These are phyloP conservation scores for Angomonas deanei DNA, from an alignment of 208 protist species.

Conservation along the genomic window DNA sequence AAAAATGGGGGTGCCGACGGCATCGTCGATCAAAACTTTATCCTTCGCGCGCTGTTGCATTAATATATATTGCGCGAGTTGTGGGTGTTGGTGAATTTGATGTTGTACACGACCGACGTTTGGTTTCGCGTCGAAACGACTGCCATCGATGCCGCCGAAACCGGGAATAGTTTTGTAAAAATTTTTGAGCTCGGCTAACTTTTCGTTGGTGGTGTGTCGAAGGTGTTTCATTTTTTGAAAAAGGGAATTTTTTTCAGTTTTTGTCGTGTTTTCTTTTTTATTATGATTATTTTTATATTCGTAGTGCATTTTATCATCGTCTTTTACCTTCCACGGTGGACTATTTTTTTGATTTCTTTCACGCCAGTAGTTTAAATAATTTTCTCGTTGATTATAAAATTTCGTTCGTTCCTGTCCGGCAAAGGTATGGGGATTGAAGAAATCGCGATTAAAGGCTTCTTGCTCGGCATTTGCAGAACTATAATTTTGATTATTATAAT, in stretches of 20 bases:
- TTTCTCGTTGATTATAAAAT: slow-evolving; percentile 19
- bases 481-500: not conserved
- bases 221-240: slow-evolving; percentile 10
- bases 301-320: not conserved
- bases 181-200: slow-evolving; percentile 17
- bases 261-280: not conserved
- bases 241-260: not conserved
- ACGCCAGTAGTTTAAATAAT: not conserved
- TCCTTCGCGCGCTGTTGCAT: slow-evolving; percentile 33
- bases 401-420: slow-evolving; percentile 19
- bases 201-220: slow-evolving; percentile 1
- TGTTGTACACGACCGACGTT: slow-evolving; percentile 18
- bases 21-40: slow-evolving; percentile 31
- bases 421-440: slow-evolving; percentile 19
- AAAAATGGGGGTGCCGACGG: slow-evolving; percentile 14
- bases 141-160: slow-evolving; percentile 45
- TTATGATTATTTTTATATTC: not conserved
- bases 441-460: not conserved
- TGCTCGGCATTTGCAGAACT: slow-evolving; percentile 1
- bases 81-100: slow-evolving; percentile 17
- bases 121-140: slow-evolving; percentile 25
- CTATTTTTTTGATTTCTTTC: not conserved
- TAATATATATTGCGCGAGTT: slow-evolving; percentile 32
- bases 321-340: slow-evolving; percentile 17
- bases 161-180: slow-evolving; percentile 16